Conservation (phyloP, 2,329 filamentous ascomycete genomes). For the Alternaria longipes region DNA sequence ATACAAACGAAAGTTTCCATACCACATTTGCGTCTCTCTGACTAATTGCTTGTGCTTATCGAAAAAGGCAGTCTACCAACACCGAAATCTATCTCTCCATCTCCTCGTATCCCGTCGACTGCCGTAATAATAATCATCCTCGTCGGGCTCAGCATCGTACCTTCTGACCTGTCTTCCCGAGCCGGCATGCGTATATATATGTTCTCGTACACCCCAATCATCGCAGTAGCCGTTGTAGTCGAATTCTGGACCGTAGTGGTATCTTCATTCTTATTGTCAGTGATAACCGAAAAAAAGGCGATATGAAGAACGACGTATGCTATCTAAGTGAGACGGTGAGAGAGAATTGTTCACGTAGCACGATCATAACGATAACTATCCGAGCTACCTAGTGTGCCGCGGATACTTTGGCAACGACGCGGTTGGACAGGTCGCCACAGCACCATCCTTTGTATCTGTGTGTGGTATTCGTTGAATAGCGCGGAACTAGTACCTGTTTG, state of each 20-base stretch:
- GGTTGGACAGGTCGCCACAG: neutral
- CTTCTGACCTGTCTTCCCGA: neutral
- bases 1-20: constrained; percentile 1
- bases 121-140: neutral
- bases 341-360: neutral
- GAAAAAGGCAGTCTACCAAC: neutral
- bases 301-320: neutral
- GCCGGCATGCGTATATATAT: neutral
- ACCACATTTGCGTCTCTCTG: neutral
- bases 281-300: neutral
- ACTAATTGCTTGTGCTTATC: too few relatives aligned
- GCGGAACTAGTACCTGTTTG: too few relatives aligned
- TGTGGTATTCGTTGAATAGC: neutral
- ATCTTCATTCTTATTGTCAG: neutral
- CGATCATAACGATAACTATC: neutral
- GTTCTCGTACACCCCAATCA: neutral
- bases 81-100: neutral
- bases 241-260: neutral
- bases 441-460: neutral
- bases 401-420: neutral
- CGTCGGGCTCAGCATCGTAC: neutral
- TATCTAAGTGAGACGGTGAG: neutral
- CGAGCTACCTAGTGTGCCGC: neutral
- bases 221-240: neutral
- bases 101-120: neutral